Evolutionary conservation across 306 rosid genomes (phyloP), one percentile per base, ranked within the genome.

Genomic region (Cicer cuneatum): DNA sequence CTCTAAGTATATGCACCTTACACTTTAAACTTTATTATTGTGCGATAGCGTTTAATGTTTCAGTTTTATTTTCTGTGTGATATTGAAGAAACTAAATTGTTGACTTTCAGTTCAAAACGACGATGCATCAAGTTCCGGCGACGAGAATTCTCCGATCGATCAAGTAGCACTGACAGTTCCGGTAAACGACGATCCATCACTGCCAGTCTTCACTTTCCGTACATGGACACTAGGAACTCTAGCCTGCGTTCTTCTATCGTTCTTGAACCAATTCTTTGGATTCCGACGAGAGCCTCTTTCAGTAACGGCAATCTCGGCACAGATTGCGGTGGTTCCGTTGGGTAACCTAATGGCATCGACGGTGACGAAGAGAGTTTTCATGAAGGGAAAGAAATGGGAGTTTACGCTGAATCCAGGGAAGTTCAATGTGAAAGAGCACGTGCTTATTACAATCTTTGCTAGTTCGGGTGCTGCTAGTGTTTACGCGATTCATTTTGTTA

Each of bases 261-360:
- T 92, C 72, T 87, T 92, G 12, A 92, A 92, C 83, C 98, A 92
- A 62, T 92, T 92, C 88, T 92, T 92, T 69, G 86, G 96, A 64
- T 92, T 63, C 96, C 84, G 96, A 0, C 84, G 66, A 0, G 98
- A 92, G 69, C 98, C 98, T 0, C 79, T 92, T 1, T 72, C 93
- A 0, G 82, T 92, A 53, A 90, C 98, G 21, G 84, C 96, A 79
- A 88, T 92, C 7, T 92, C 98, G 8, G 98, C 98, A 10, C 98
- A 92, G 76, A 92, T 92, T 8, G 96, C 98, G 7, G 98, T 90
- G 68, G 87, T 90, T 6, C 98, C 98, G 12, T 80, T 82, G 11
- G 96, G 98, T 14, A 93, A 80, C 67, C 75, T 92, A 0, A 85
- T 92, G 97, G 97, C 97, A 1, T 21, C 93, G 24, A 66, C 61